Conservation (phyloP, 305 asterid species). For the Andrographis paniculata region DNA sequence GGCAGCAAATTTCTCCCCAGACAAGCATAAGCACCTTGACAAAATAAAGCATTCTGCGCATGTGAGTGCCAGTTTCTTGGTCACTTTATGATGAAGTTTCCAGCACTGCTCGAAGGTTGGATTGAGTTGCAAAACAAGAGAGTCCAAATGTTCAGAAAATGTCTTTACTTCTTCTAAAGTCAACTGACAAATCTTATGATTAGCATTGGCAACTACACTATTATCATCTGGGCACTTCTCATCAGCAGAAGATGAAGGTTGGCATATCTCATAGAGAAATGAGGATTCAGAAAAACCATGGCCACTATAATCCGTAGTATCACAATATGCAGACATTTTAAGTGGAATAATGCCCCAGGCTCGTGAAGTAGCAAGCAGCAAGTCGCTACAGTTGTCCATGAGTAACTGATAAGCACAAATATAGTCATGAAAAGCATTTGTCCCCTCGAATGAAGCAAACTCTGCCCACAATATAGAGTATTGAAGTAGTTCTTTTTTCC, state of each 20-base stretch:
- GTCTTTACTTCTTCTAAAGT: slow-evolving; percentile 41
- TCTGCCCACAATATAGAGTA: slow-evolving; percentile 57
- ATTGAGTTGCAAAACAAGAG: slow-evolving; percentile 50
- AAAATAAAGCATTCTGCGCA: slow-evolving; percentile 80
- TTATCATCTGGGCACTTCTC: slow-evolving; percentile 26
- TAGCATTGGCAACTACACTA: slow-evolving; percentile 26
- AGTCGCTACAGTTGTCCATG: slow-evolving; percentile 56
- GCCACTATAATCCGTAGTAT: slow-evolving; percentile 29
- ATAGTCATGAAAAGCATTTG: slow-evolving; percentile 57
- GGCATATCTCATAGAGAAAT: slow-evolving; percentile 56
- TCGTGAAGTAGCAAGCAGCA: slow-evolving; percentile 43
- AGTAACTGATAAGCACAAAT: slow-evolving; percentile 85
- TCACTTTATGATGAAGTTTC: slow-evolving; percentile 67
- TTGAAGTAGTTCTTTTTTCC: slow-evolving; percentile 50
- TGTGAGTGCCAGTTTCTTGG: slow-evolving; percentile 47
- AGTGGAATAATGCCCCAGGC: slow-evolving; percentile 63
- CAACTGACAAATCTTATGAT: slow-evolving; percentile 35
- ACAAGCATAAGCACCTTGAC: slow-evolving; percentile 49
- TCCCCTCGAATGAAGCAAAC: slow-evolving; percentile 53
- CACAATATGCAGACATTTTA: slow-evolving; percentile 32
- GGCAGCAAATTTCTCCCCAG: slow-evolving; percentile 21
- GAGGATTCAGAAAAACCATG: slow-evolving; percentile 38
- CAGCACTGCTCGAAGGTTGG: slow-evolving; percentile 68
- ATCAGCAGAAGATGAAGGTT: slow-evolving; percentile 27
- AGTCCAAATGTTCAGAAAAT: slow-evolving; percentile 42